phyloP scores from a whole-genome alignment of 2,329 filamentous ascomycete genomes.

The Amylocarpus encephaloides region DNA sequence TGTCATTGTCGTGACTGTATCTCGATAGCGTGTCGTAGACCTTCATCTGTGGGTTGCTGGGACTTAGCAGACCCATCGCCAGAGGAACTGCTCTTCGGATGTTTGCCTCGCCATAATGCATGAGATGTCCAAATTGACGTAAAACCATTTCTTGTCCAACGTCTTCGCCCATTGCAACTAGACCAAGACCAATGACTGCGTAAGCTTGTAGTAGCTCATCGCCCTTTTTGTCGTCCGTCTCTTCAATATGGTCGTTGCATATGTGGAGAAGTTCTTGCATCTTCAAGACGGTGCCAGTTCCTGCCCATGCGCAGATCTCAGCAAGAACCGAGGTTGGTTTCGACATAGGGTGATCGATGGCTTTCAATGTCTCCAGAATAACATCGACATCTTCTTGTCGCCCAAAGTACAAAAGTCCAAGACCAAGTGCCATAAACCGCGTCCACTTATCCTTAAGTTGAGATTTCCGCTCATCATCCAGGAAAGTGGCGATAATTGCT shows the following conservation, averaged over 20 bases:
- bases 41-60: conserved; percentile 99
- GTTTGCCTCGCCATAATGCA: conserved; percentile 98
- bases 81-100: conserved; percentile 94
- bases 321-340: conserved; percentile 92
- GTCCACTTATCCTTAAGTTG: conserved; percentile 98
- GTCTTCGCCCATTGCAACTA: conserved; percentile 97
- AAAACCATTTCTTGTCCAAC: conserved; percentile 98
- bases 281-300: conserved; percentile 94
- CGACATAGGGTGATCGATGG: conserved; percentile 92
- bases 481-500: conserved; percentile 82
- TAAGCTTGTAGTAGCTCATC: conserved; percentile 95
- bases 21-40: conserved; percentile 96
- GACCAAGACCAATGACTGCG: conserved; percentile 84
- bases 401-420: conserved; percentile 92
- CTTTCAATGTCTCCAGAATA: conserved; percentile 92
- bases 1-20: conserved; percentile 98
- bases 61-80: conserved; percentile 92
- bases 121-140: conserved; percentile 92
- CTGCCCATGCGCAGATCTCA: conserved; percentile 96
- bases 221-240: conserved; percentile 88
- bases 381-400: conserved; percentile 98
- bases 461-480: conserved; percentile 86
- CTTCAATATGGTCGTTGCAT: conserved; percentile 95
- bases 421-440: conserved; percentile 87
- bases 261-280: conserved; percentile 95